These are phyloP conservation scores for Chlamydomonas sphaeroides DNA, from an alignment of 139 green algal species.

Conservation along the genomic window DNA sequence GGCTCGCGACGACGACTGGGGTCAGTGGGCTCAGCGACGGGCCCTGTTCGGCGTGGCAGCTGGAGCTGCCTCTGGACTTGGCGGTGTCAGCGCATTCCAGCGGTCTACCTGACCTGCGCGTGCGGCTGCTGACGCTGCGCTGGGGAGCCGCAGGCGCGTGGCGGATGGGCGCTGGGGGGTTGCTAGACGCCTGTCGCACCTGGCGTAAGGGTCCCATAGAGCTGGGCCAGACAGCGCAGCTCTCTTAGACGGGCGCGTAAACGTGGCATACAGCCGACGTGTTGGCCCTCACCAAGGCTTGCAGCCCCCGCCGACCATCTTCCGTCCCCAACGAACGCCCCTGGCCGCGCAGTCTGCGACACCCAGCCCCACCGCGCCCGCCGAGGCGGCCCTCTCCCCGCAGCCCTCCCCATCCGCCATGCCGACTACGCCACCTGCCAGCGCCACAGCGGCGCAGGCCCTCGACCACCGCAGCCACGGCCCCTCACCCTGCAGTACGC, in stretches of 20 bases:
- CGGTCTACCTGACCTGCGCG: not conserved
- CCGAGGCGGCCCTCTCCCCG: not conserved
- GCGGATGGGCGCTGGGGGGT: not conserved
- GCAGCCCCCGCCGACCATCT: too few relatives aligned
- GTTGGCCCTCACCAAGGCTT: too few relatives aligned
- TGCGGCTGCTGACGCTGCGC: not conserved
- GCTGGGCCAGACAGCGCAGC: too few relatives aligned
- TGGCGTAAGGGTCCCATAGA: too few relatives aligned
- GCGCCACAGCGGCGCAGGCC: not conserved
- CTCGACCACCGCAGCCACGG: not conserved
- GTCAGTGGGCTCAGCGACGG: too few relatives aligned
- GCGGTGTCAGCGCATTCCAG: not conserved
- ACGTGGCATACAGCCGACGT: too few relatives aligned
- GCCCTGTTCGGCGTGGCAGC: too few relatives aligned
- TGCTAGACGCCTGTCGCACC: too few relatives aligned
- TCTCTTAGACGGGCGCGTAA: too few relatives aligned
- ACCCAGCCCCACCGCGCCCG: not conserved
- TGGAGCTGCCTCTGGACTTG: not conserved
- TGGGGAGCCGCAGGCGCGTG: not conserved
- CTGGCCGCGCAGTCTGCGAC: not conserved
- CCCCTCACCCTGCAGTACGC: too few relatives aligned
- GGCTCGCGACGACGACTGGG: too few relatives aligned
- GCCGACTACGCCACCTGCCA: not conserved
- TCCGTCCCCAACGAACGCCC: not conserved
- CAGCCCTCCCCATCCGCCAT: not conserved